Evolutionary conservation across 805 yeast genomes (phyloP).

Genomic region (Vanderwaltozyma yarrowii): DNA sequence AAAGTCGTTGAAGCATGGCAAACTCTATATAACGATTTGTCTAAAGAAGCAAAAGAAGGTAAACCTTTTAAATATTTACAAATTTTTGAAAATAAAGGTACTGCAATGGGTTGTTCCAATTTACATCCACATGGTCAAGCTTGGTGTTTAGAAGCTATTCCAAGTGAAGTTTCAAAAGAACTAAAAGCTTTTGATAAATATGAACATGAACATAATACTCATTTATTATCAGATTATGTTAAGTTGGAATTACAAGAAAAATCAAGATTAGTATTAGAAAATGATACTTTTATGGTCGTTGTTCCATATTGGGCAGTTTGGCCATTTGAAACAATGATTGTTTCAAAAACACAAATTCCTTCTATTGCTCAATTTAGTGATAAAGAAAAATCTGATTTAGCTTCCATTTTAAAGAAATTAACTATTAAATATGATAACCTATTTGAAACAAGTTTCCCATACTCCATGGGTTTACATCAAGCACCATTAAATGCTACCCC

Average conservation of each 20-base stretch:
- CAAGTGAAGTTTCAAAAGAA: constrained; percentile 57
- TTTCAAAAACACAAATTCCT: constrained; percentile 45
- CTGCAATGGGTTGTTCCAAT: constrained; percentile 75
- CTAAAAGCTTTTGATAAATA: constrained; percentile 42
- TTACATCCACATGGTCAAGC: constrained; percentile 81
- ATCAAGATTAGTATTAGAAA: constrained; percentile 45
- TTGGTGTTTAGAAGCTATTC: constrained; percentile 58
- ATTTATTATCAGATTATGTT: constrained; percentile 55
- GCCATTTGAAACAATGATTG: constrained; percentile 66
- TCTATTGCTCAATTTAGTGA: constrained; percentile 39
- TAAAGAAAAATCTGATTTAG: constrained; percentile 44
- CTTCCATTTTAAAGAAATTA: constrained; percentile 39
- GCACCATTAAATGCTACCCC: constrained; percentile 44
- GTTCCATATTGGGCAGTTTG: constrained; percentile 79
- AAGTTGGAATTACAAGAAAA: constrained; percentile 40
- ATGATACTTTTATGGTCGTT: constrained; percentile 53
- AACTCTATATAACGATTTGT: constrained; percentile 37
- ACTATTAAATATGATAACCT: constrained; percentile 63
- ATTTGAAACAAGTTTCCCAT: constrained; percentile 61
- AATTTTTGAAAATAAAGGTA: constrained; percentile 69
- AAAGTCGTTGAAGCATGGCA: constrained; percentile 55
- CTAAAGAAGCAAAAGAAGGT: constrained; percentile 29
- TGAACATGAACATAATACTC: constrained; percentile 32
- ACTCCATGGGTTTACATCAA: constrained; percentile 76
- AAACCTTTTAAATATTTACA: constrained; percentile 50